These are phyloP conservation scores for Cadophora malorum DNA, from an alignment of 2,329 filamentous ascomycete genomes.

Conservation along the genomic window DNA sequence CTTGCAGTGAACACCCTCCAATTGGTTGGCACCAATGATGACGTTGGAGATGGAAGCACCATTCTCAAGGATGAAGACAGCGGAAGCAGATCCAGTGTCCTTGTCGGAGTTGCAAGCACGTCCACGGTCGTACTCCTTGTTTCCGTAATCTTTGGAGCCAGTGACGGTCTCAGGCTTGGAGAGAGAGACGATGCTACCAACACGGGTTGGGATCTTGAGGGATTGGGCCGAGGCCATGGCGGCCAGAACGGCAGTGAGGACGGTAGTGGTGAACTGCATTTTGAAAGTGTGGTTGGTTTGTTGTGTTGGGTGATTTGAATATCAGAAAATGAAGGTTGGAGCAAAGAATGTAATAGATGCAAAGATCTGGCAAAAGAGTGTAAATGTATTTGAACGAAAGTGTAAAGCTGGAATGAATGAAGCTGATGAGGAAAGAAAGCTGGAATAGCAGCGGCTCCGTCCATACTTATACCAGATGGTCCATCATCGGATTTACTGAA, in stretches of 20 bases:
- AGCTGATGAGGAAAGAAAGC: constrained; percentile 12
- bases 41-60: constrained; percentile 59
- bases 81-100: constrained; percentile 42
- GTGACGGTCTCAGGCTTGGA: constrained; percentile 28
- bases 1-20: constrained; percentile 58
- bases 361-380: constrained; percentile 20
- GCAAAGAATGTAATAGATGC: constrained; percentile 15
- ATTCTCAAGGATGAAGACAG: constrained; percentile 59
- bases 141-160: constrained; percentile 33
- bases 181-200: constrained; percentile 28
- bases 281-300: constrained; percentile 20
- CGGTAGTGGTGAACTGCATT: constrained; percentile 35
- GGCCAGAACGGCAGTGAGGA: constrained; percentile 33
- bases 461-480: constrained; percentile 11
- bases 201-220: constrained; percentile 34
- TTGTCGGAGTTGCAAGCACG: constrained; percentile 33
- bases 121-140: constrained; percentile 39
- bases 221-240: constrained; percentile 33
- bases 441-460: neutral
- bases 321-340: constrained; percentile 1
- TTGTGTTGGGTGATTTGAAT: constrained; percentile 7
- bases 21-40: constrained; percentile 58
- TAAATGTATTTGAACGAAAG: constrained; percentile 21
- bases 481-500: neutral
- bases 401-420: constrained; percentile 18